Conservation (phyloP, 768 basidiomycete species). For the Boletus sp. region DNA sequence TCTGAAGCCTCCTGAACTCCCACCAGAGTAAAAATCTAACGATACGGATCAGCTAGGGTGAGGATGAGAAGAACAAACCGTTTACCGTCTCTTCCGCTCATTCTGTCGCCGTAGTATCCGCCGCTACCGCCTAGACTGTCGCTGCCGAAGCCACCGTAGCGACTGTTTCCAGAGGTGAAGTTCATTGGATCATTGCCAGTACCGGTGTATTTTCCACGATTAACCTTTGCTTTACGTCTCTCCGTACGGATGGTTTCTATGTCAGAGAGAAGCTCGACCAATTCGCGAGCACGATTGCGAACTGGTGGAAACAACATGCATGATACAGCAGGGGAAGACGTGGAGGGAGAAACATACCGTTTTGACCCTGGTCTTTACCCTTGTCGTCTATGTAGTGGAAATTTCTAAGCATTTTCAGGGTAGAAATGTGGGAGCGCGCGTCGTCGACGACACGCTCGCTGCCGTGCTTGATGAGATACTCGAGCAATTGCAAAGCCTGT, state of each 20-base stretch:
- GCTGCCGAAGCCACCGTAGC: conserved; percentile 72
- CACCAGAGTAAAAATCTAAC: conserved; percentile 38
- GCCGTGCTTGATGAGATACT: conserved; percentile 96
- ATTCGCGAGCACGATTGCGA: conserved; percentile 88
- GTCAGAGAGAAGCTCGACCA: conserved; percentile 89
- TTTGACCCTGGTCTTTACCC: conserved; percentile 97
- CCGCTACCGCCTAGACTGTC: conserved; percentile 42
- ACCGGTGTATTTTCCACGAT: conserved; percentile 88
- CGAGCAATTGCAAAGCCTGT: conserved; percentile 87
- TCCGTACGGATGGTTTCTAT: conserved; percentile 88
- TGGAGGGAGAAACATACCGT: conserved; percentile 54
- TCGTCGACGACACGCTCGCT: conserved; percentile 98
- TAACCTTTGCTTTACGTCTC: conserved; percentile 88
- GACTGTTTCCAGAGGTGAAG: conserved; percentile 54
- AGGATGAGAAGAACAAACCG: conserved; percentile 5
- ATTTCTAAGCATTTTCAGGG: conserved; percentile 94
- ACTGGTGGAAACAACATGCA: conserved; percentile 49
- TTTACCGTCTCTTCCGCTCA: conserved; percentile 41
- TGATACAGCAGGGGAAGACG: not conserved
- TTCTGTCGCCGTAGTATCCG: conserved; percentile 44
- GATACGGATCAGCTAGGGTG: conserved; percentile 6
- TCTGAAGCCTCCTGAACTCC: conserved; percentile 57
- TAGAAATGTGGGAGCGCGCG: conserved; percentile 89
- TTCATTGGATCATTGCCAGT: conserved; percentile 78
- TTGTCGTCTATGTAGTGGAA: conserved; percentile 99